Percentiles rank a stretch among this genome's conserved stretches.
These are phyloP conservation scores for Ceratocystis cubensis DNA, from an alignment of 2,329 filamentous ascomycete genomes.

Conservation along the genomic window DNA sequence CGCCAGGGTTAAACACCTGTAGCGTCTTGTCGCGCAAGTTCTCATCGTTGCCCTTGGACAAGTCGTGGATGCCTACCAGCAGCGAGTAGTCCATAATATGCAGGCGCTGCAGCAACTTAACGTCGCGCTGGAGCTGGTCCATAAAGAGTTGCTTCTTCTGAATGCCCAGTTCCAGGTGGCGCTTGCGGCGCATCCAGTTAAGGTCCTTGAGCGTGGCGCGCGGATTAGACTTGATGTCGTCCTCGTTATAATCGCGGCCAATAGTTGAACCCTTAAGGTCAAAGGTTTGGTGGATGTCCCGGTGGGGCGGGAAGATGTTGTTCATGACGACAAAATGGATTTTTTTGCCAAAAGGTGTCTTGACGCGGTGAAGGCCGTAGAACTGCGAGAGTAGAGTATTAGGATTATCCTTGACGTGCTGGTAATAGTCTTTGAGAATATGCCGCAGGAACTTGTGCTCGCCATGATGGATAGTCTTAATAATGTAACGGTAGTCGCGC, in stretches of 20 bases:
- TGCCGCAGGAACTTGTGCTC: slow-evolving; percentile 81
- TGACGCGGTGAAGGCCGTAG: slow-evolving; percentile 91
- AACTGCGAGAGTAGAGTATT: slow-evolving; percentile 97
- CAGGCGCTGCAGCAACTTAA: slow-evolving; percentile 70
- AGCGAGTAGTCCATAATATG: slow-evolving; percentile 99
- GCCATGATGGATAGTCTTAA: slow-evolving; percentile 96
- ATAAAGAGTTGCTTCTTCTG: slow-evolving; percentile 80
- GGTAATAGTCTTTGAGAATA: slow-evolving; percentile 82
- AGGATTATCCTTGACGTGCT: slow-evolving; percentile 82
- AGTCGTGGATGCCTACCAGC: slow-evolving; percentile 84
- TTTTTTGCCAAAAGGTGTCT: slow-evolving; percentile 95
- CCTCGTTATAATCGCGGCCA: slow-evolving; percentile 80
- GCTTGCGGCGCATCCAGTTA: slow-evolving; percentile 82
- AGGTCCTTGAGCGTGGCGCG: slow-evolving; percentile 90
- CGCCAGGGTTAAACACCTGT: slow-evolving; percentile 79
- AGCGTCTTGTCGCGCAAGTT: slow-evolving; percentile 81
- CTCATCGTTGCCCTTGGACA: slow-evolving; percentile 84
- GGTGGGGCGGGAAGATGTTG: slow-evolving; percentile 92
- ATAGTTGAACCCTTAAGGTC: slow-evolving; percentile 95
- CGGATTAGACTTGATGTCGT: slow-evolving; percentile 76
- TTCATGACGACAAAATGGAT: slow-evolving; percentile 99
- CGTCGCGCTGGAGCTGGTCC: slow-evolving; percentile 77
- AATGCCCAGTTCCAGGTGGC: slow-evolving; percentile 77
- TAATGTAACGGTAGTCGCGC: slow-evolving; percentile 98
- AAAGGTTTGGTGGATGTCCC: slow-evolving; percentile 94